phyloP scores from a whole-genome alignment of 2,329 filamentous ascomycete species.

The Cercospora canescens region DNA sequence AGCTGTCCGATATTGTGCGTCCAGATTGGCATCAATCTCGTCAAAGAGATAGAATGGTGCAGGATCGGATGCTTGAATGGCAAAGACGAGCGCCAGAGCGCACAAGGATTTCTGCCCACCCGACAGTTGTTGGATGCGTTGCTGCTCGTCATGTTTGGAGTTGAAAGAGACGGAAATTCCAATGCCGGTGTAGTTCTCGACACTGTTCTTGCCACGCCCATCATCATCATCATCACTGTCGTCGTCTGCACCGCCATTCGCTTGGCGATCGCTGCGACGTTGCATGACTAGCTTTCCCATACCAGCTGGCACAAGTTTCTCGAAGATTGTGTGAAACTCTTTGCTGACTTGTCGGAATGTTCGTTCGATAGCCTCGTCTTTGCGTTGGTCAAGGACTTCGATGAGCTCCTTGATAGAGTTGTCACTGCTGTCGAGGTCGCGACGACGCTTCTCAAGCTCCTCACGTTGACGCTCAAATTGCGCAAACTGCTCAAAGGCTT shows the following conservation, averaged over 20 bases:
- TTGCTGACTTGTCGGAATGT: slow-evolving; percentile 97
- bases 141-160: slow-evolving; percentile 96
- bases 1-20: slow-evolving; percentile 95
- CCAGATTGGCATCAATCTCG: slow-evolving; percentile 96
- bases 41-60: slow-evolving; percentile 99
- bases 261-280: slow-evolving; percentile 74
- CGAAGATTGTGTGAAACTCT: slow-evolving; percentile 90
- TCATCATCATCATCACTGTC: slow-evolving; percentile 61
- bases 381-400: slow-evolving; percentile 86
- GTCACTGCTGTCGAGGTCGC: slow-evolving; percentile 84
- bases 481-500: slow-evolving; percentile 98
- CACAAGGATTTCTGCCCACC: slow-evolving; percentile 96
- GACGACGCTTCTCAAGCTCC: slow-evolving; percentile 76
- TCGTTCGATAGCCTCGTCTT: slow-evolving; percentile 96
- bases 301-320: slow-evolving; percentile 90
- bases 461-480: slow-evolving; percentile 93
- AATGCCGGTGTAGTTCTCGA: slow-evolving; percentile 95
- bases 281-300: slow-evolving; percentile 92
- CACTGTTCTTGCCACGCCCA: slow-evolving; percentile 47
- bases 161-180: slow-evolving; percentile 98
- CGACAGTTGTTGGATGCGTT: slow-evolving; percentile 94
- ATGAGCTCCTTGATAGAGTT: slow-evolving; percentile 90
- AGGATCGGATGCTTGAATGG: slow-evolving; percentile 96
- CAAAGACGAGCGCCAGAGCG: slow-evolving; percentile 95
- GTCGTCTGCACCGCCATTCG: slow-evolving; percentile 52